Evolutionary conservation across 345 rosid genomes (phyloP), one percentile per base, ranked within the genome.

Genomic region (Syzygium aromaticum): DNA sequence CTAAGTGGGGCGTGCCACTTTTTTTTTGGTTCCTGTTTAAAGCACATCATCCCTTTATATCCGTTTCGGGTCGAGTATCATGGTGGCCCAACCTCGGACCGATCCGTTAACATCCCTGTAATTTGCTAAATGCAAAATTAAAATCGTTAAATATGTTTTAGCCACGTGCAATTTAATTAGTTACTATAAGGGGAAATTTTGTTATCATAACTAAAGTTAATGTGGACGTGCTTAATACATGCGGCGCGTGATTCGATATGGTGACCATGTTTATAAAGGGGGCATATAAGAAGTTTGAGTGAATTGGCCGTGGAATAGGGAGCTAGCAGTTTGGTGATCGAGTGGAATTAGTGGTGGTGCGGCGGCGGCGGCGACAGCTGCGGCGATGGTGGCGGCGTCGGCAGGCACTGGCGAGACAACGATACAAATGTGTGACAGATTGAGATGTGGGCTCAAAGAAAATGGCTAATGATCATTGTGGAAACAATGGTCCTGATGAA

Each of bases 361-460:
- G 7, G 3, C 0, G 16, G 1, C 16, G 3, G 2, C 0, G 30
- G 30, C 1, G 15, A 5, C 6, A n/a, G 7, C 78, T 23, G 8
- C 3, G 22, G 17, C 30, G 16, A 67, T 6, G 1, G 23, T 67
- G 43, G 3, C 1, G 0, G 0, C 13, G 3, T n/a, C 33, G 6
- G 14, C 0, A 2, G 9, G 73, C 73, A 14, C 28, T 14, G 9
- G 6, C 30, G 4, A 4, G 38, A n/a, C 19, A 3, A 61, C 4
- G 5, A 14, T 13, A 13, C 1, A 13, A 13, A n/a, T n/a, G 9
- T 13, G 3, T n/a, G 73, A 13, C 19, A n/a, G 28, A 38, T 19
- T 2, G 15, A 43, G 8, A 73, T 73, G 23, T 73, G 5, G 46
- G 15, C 10, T 4, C 0, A 2, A 21, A 38, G 82, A 38, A 73